Evolutionary conservation across 2,329 filamentous ascomycete genomes (phyloP), one percentile per base, ranked within the genome.

Genomic region (Calonectria naviculata): DNA sequence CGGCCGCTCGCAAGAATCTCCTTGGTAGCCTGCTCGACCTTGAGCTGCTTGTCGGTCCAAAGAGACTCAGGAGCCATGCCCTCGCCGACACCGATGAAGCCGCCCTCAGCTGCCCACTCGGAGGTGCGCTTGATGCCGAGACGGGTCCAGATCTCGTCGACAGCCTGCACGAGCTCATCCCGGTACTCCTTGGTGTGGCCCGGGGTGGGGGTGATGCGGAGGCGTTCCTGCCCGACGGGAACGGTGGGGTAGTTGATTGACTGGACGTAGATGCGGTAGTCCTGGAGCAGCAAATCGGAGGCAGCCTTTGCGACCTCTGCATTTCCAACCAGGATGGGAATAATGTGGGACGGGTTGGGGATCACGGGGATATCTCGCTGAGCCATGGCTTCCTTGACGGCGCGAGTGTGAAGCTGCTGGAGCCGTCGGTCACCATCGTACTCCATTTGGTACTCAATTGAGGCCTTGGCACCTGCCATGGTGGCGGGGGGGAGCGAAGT

Each of bases 201-300:
- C 0, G 97, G 97, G 1, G 97, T 99, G 0, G 97, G 97, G 2
- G 97, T 99, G 83, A 99, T 95, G 76, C 97, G 93, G 68, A 99
- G 92, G 70, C 97, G 93, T 85, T 99, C 97, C 87, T 99, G 95
- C n/a, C 97, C 97, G 8, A 97, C 95, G 3, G 97, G 97, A 3
- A 99, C 97, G 63, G 97, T 99, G 2, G 97, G 97, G 85, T 98
- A 98, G 87, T 99, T 99, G 89, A 99, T 98, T 67, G 95, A 95
- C 85, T 99, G 97, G 29, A 99, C 97, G 82, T 99, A 99, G 81
- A 99, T 98, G 72, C 92, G 91, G 87, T 98, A 94, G 76, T 97
- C 93, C 76, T 93, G 92, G 17, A 99, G 90, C 26, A 99, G 91
- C 87, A 97, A 91, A 81, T 99, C 97, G 28, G 94, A 97, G 9